Conservation (phyloP, 2,329 filamentous ascomycete genomes). For the Aspergillus tubingensis region DNA sequence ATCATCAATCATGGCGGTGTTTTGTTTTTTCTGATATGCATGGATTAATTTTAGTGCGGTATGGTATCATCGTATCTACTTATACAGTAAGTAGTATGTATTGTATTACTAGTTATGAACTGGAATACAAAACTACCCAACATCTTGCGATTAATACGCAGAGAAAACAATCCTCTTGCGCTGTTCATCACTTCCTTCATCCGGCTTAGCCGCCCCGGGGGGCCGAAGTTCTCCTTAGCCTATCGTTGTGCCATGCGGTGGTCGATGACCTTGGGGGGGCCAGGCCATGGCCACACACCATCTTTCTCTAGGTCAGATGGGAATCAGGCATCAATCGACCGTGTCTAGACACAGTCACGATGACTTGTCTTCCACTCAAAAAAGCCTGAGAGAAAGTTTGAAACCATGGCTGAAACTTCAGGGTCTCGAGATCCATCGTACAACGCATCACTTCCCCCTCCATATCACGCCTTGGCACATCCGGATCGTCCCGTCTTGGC, state of each 20-base stretch:
- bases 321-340: neutral
- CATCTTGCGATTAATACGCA: no score
- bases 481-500: constrained; percentile 28
- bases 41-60: no score
- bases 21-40: neutral
- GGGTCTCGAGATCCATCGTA: neutral
- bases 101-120: no score
- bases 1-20: neutral
- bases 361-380: neutral
- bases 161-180: no score
- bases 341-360: neutral
- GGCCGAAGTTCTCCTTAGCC: neutral
- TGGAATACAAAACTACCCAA: no score
- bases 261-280: neutral
- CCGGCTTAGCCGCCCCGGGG: neutral
- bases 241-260: neutral
- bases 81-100: no score
- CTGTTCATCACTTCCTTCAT: neutral
- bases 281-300: no score
- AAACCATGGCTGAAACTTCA: neutral
- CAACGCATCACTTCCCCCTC: neutral
- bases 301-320: no score
- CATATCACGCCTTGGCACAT: neutral
- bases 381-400: neutral
- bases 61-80: no score